A percentile compares a stretch with the other conserved stretches of the same genome.
Conservation (phyloP, 805 yeast genomes). For the Ogataea populi-albae region DNA sequence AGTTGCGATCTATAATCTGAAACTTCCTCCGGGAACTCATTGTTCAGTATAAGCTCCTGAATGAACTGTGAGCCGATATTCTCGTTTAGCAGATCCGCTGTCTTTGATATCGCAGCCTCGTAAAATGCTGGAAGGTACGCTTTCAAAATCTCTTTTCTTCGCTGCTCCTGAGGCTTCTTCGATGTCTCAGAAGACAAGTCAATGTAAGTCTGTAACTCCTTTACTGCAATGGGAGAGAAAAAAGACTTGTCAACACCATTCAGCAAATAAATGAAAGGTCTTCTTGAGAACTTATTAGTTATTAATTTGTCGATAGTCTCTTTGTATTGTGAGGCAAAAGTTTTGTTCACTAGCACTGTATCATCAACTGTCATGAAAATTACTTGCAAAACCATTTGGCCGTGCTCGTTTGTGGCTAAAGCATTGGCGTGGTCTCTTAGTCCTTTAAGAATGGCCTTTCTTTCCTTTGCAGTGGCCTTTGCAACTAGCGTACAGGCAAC, state of each 20-base stretch:
- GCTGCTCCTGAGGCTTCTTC: constrained; percentile 76
- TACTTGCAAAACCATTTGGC: constrained; percentile 76
- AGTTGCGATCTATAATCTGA: constrained; percentile 40
- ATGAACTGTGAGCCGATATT: constrained; percentile 83
- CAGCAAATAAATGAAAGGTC: constrained; percentile 81
- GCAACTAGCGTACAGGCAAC: constrained; percentile 83
- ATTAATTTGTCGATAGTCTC: constrained; percentile 53
- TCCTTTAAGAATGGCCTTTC: constrained; percentile 70
- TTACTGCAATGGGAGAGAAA: constrained; percentile 67
- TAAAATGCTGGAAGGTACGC: constrained; percentile 67
- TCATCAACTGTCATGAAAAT: constrained; percentile 88
- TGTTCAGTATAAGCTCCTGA: constrained; percentile 65
- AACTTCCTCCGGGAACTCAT: constrained; percentile 33
- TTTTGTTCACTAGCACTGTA: constrained; percentile 75
- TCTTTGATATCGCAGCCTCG: constrained; percentile 47
- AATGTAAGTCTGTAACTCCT: constrained; percentile 58
- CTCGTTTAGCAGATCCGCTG: constrained; percentile 55
- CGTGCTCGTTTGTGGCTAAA: constrained; percentile 79
- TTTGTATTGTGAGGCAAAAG: constrained; percentile 60
- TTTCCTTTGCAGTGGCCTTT: constrained; percentile 85
- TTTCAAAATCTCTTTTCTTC: constrained; percentile 67
- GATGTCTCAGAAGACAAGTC: constrained; percentile 66
- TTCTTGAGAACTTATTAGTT: constrained; percentile 74
- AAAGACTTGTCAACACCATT: constrained; percentile 78
- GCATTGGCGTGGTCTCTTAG: constrained; percentile 75